Evolutionary conservation across 1,139 yeast genomes (phyloP), one percentile per base, ranked within the genome.

Genomic region (Taphrina confusa): DNA sequence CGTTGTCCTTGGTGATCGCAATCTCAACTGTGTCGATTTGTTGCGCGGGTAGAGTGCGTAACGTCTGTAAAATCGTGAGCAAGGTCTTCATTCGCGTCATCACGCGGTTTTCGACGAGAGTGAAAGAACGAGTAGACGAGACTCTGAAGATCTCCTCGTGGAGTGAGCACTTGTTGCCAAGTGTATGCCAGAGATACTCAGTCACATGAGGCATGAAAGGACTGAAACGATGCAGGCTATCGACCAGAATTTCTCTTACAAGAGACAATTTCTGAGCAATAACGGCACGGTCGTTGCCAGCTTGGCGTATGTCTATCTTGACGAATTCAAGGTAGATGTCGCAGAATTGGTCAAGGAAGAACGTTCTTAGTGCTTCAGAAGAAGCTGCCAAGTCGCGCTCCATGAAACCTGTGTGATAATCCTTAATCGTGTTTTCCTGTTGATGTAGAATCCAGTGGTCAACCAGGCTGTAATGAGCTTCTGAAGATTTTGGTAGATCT

Each of bases 111-210:
- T n/a, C n/a, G n/a, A n/a, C n/a, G n/a, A n/a, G n/a, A n/a, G n/a
- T n/a, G n/a, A n/a, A n/a, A n/a, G n/a, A n/a, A n/a, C n/a, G n/a
- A n/a, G n/a, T n/a, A n/a, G n/a, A n/a, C n/a, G n/a, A n/a, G n/a
- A n/a, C n/a, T n/a, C n/a, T n/a, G n/a, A n/a, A n/a, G n/a, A n/a
- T n/a, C n/a, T n/a, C n/a, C n/a, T n/a, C n/a, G n/a, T 33, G 42
- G 1, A 47, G n/a, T 9, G 52, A 33, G 20, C 52, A 4, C n/a
- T 42, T 27, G 16, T 20, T 12, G 42, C 51, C 44, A 5, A 92
- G 78, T 76, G 97, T 87, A 77, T 92, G 98, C 97, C 97, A 92
- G 86, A 92, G 82, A 78, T 92, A 97, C 76, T 92, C 98, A 58
- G 97, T 84, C 66, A 92, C 79, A 72, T 82, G 92, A 57, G 98